Conservation (phyloP, 202 grass and related monocot species). For the Carex sylvatica region DNA sequence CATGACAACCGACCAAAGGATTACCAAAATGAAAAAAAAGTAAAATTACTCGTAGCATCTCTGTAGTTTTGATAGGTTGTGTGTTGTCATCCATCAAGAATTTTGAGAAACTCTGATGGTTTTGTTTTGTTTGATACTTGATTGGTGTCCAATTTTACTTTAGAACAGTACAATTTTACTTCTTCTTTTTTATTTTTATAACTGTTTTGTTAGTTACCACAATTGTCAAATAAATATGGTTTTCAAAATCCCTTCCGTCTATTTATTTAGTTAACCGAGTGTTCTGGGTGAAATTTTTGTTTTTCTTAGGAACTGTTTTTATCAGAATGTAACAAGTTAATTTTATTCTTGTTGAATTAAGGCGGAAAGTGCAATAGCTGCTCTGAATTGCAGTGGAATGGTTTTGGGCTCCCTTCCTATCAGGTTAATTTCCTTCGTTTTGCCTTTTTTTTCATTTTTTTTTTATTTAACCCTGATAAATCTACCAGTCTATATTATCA, state of each 20-base stretch:
- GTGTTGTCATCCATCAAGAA: not conserved
- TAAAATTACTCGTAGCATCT: not conserved
- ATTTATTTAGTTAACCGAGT: not conserved
- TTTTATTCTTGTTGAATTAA: constrained; percentile 34
- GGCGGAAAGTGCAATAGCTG: constrained; percentile 76
- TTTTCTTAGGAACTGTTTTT: not conserved
- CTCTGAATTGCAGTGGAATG: constrained; percentile 86
- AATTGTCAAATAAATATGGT: not conserved
- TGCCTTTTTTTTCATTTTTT: not conserved
- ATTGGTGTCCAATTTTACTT: not conserved
- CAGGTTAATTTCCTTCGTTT: constrained; percentile 40
- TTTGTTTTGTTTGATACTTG: not conserved
- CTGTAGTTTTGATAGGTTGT: not conserved
- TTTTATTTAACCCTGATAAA: not conserved
- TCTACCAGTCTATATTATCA: not conserved
- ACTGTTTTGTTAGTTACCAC: not conserved
- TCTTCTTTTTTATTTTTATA: not conserved
- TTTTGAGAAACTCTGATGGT: not conserved
- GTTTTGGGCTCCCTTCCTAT: constrained; percentile 75
- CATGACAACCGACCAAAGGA: not conserved
- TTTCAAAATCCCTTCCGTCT: not conserved
- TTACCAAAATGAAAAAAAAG: not conserved
- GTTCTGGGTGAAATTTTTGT: not conserved
- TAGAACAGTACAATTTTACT: not conserved
- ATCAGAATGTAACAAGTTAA: not conserved